These are phyloP conservation scores for Globisporangium solare DNA, from an alignment of 352 stramenopile species.

Conservation along the genomic window DNA sequence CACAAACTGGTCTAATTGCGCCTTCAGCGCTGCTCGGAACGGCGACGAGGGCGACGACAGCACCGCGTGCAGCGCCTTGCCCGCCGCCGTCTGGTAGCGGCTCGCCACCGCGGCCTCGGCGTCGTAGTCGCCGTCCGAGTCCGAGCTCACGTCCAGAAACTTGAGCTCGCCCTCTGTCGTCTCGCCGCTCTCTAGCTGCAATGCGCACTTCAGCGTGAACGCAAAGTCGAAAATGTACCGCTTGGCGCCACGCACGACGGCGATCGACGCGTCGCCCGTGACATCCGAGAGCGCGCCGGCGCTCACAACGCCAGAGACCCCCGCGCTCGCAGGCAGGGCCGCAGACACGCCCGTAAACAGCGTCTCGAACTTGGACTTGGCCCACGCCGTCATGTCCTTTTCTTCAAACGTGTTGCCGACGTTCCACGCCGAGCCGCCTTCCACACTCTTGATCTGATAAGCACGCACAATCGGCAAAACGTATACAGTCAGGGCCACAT, in stretches of 20 bases:
- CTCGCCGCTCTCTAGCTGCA: constrained; percentile 24
- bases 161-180: constrained; percentile 51
- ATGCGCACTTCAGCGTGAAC: constrained; percentile 48
- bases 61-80: constrained; percentile 65
- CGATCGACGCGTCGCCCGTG: constrained; percentile 91
- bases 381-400: constrained; percentile 88
- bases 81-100: constrained; percentile 60
- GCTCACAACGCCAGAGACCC: constrained; percentile 33
- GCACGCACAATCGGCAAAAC: neutral
- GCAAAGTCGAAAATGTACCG: constrained; percentile 89
- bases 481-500: neutral
- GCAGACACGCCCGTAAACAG: constrained; percentile 42
- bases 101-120: constrained; percentile 61
- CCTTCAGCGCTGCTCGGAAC: constrained; percentile 53
- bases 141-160: constrained; percentile 82
- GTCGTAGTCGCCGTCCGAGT: constrained; percentile 66
- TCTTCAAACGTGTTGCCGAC: constrained; percentile 93
- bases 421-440: constrained; percentile 91
- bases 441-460: constrained; percentile 70
- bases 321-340: constrained; percentile 21
- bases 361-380: constrained; percentile 66
- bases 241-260: constrained; percentile 90
- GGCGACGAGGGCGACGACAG: constrained; percentile 45
- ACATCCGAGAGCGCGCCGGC: constrained; percentile 77
- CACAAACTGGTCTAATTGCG: constrained; percentile 57